Percentiles rank a stretch among this genome's conserved stretches.
Evolutionary conservation across 331 rosid genomes (phyloP).

Genomic region (Malus hybrid): DNA sequence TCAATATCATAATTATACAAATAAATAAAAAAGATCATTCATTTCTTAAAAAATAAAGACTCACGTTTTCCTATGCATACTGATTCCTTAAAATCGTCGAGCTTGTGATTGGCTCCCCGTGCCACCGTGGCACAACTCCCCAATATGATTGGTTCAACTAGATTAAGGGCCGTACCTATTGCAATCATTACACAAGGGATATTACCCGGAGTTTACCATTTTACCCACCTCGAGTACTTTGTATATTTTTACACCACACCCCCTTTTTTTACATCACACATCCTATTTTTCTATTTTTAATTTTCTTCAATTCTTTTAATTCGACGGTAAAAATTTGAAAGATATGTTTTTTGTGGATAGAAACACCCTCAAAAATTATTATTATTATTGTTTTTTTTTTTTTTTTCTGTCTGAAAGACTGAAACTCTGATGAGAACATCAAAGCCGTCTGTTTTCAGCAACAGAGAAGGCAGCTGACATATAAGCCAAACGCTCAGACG

Average conservation of each 20-base stretch:
- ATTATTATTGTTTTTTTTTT: slow-evolving; percentile 3
- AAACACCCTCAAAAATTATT: too few relatives aligned
- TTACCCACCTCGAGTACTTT: slow-evolving; percentile 39
- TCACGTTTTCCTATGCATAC: slow-evolving; percentile 8
- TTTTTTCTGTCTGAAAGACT: slow-evolving; percentile 38
- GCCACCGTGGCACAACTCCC: slow-evolving; percentile 54
- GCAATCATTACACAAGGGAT: slow-evolving; percentile 29
- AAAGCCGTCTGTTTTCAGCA: slow-evolving; percentile 50
- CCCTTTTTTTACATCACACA: too few relatives aligned
- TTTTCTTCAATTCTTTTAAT: too few relatives aligned
- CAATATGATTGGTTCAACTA: slow-evolving; percentile 63
- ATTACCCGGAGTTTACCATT: slow-evolving; percentile 18
- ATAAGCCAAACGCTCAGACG: slow-evolving; percentile 53
- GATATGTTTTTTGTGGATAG: too few relatives aligned
- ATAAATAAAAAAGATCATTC: neutral
- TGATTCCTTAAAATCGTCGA: slow-evolving; percentile 95
- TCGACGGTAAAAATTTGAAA: too few relatives aligned
- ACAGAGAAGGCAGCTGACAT: slow-evolving; percentile 19
- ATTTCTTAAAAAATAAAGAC: neutral
- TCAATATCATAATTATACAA: neutral
- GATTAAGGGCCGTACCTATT: slow-evolving; percentile 23
- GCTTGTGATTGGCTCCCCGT: slow-evolving; percentile 58
- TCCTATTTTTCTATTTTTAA: too few relatives aligned
- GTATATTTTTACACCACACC: too few relatives aligned
- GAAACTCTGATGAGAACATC: slow-evolving; percentile 40